These are phyloP conservation scores for Kalaharituber pfeilii DNA, from an alignment of 2,329 filamentous ascomycete species.

Conservation along the genomic window DNA sequence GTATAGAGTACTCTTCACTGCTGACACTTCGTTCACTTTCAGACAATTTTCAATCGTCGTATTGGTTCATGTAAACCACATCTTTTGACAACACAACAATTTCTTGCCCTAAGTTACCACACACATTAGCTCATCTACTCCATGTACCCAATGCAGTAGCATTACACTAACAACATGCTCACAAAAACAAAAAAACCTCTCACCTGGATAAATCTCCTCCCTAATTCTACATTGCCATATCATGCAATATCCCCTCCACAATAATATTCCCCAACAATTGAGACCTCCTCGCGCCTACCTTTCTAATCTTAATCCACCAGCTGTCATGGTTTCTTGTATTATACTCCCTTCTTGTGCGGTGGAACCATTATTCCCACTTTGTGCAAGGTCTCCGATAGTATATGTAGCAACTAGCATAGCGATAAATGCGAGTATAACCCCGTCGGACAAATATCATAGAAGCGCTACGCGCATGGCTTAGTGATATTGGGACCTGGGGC, in stretches of 20 bases:
- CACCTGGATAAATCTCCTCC: slow-evolving; percentile 82
- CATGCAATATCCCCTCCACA: slow-evolving; percentile 46
- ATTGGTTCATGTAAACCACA: slow-evolving; percentile 14
- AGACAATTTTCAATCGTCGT: not conserved
- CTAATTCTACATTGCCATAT: slow-evolving; percentile 56
- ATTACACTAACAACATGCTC: not conserved
- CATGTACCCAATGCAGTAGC: not conserved
- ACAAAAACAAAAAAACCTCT: not conserved
- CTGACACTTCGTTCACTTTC: no score
- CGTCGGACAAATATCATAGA: slow-evolving; percentile 83
- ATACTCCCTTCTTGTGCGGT: slow-evolving; percentile 13
- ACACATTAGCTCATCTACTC: not conserved
- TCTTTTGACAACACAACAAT: slow-evolving; percentile 18
- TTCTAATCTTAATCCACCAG: slow-evolving; percentile 52
- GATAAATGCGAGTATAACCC: slow-evolving; percentile 81
- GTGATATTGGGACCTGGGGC: slow-evolving; percentile 15
- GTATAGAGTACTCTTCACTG: no score
- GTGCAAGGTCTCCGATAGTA: slow-evolving; percentile 65
- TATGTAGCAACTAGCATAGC: slow-evolving; percentile 55
- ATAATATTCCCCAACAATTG: slow-evolving; percentile 57
- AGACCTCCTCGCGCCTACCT: slow-evolving; percentile 54
- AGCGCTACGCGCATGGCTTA: slow-evolving; percentile 71
- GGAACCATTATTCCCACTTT: slow-evolving; percentile 65
- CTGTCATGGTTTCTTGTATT: slow-evolving; percentile 29
- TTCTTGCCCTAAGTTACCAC: slow-evolving; percentile 8